Conservation (phyloP, 371 early-diverging fungal species). For the Actinomortierella ambigua region DNA sequence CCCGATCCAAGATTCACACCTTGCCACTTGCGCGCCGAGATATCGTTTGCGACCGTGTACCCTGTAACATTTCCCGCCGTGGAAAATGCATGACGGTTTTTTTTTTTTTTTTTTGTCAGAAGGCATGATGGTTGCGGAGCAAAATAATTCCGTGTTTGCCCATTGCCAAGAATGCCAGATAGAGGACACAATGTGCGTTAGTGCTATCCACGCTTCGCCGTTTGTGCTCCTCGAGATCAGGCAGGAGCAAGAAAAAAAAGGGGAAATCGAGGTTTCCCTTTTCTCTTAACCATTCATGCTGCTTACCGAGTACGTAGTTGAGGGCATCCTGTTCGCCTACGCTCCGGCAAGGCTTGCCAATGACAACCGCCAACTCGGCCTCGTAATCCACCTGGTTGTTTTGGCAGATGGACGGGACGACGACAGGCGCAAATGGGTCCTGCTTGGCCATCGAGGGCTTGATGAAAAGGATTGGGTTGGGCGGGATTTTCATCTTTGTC, state of each 20-base stretch:
- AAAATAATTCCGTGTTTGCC: too few relatives aligned
- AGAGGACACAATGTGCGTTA: too few relatives aligned
- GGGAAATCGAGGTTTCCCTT: background rate
- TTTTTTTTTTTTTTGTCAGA: too few relatives aligned
- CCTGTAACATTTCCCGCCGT: slow-evolving; percentile 45
- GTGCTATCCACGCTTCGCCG: too few relatives aligned
- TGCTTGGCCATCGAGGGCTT: slow-evolving; percentile 54
- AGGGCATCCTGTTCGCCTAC: slow-evolving; percentile 55
- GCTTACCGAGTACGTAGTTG: slow-evolving; percentile 53
- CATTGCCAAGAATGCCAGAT: too few relatives aligned
- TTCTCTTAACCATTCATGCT: background rate
- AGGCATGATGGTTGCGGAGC: too few relatives aligned
- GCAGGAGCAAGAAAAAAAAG: background rate
- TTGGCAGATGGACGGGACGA: slow-evolving; percentile 53
- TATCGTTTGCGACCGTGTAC: slow-evolving; percentile 65
- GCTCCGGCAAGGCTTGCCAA: slow-evolving; percentile 59
- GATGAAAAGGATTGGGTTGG: slow-evolving; percentile 61
- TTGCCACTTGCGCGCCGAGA: slow-evolving; percentile 67
- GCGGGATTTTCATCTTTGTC: slow-evolving; percentile 52
- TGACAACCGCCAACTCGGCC: slow-evolving; percentile 64
- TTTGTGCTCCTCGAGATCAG: background rate
- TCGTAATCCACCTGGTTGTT: slow-evolving; percentile 64
- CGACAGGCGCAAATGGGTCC: slow-evolving; percentile 53
- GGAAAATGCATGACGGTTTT: too few relatives aligned
- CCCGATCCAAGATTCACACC: slow-evolving; percentile 46